phyloP scores from a whole-genome alignment of 1,284 basidiomycete species.

The Papiliotrema flavescens region DNA sequence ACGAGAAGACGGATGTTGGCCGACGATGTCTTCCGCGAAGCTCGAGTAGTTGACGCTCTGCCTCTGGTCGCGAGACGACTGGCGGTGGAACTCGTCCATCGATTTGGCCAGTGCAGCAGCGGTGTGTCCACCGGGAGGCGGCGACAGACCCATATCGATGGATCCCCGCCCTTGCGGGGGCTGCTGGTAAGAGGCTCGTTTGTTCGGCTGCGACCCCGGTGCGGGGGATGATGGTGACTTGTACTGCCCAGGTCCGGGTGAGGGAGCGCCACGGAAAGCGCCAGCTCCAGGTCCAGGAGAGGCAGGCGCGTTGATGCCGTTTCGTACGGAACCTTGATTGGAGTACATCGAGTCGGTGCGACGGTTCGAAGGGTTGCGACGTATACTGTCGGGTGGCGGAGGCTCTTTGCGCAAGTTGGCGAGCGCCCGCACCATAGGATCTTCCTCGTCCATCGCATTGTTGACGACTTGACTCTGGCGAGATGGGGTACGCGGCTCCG shows the following conservation, averaged over 20 bases:
- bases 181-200: conserved; percentile 1
- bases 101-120: conserved; percentile 48
- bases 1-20: conserved; percentile 66
- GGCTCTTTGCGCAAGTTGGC: conserved; percentile 53
- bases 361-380: conserved; percentile 41
- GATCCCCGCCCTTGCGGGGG: conserved; percentile 2
- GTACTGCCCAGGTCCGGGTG: conserved; percentile 5
- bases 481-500: conserved; percentile 35
- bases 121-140: conserved; percentile 47
- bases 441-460: conserved; percentile 54
- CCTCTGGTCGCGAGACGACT: conserved; percentile 32
- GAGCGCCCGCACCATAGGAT: conserved; percentile 72
- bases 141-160: conserved; percentile 44
- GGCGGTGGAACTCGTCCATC: conserved; percentile 47
- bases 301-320: conserved; percentile 21
- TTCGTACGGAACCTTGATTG: conserved; percentile 20
- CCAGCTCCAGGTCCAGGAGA: conserved; percentile 26
- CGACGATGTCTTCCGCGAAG: conserved; percentile 69
- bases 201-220: neutral
- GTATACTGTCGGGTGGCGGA: conserved; percentile 40
- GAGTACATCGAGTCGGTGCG: conserved; percentile 40
- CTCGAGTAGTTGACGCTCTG: conserved; percentile 50
- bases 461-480: conserved; percentile 30
- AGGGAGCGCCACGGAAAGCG: neutral
- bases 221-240: neutral